Percentiles rank a stretch among this genome's conserved stretches.
These are phyloP conservation scores for Taphrina pruni DNA, from an alignment of 1,139 yeast species.

Conservation along the genomic window DNA sequence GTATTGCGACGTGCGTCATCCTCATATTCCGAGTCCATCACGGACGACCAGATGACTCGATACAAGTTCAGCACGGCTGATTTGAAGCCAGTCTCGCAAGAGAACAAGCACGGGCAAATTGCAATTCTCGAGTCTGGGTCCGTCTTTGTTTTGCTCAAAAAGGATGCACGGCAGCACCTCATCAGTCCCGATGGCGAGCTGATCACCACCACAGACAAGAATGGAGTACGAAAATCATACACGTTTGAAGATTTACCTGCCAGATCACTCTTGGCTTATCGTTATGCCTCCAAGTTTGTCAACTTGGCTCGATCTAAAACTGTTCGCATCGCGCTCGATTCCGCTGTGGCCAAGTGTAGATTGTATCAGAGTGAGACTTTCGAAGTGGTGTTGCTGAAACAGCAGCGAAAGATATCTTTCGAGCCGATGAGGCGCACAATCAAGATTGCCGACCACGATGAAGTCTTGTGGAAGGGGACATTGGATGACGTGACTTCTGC, in stretches of 20 bases:
- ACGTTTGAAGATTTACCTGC: conserved; percentile 42
- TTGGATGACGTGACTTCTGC: conserved; percentile 5
- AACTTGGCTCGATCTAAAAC: conserved; percentile 40
- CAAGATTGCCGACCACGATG: conserved; percentile 32
- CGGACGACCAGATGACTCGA: conserved; percentile 18
- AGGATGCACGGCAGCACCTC: conserved; percentile 18
- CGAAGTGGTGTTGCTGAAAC: conserved; percentile 29
- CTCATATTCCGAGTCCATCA: neutral
- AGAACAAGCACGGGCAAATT: conserved; percentile 32
- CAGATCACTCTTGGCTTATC: conserved; percentile 41
- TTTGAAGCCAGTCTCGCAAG: conserved; percentile 27
- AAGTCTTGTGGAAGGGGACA: conserved; percentile 29
- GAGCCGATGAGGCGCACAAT: conserved; percentile 6
- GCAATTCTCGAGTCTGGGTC: conserved; percentile 24
- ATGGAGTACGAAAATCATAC: conserved; percentile 14
- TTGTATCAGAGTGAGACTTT: conserved; percentile 28
- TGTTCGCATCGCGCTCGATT: conserved; percentile 31
- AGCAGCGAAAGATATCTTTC: conserved; percentile 27
- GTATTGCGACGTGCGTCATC: neutral
- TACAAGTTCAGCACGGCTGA: conserved; percentile 32
- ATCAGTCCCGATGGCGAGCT: conserved; percentile 22
- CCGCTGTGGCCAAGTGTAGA: conserved; percentile 25
- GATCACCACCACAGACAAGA: neutral
- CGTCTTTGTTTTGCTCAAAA: conserved; percentile 13
- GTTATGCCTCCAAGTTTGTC: conserved; percentile 42